Percentiles rank a stretch among this genome's conserved stretches.
phyloP scores from a whole-genome alignment of 805 yeast genomes.

The Candida incommunis region DNA sequence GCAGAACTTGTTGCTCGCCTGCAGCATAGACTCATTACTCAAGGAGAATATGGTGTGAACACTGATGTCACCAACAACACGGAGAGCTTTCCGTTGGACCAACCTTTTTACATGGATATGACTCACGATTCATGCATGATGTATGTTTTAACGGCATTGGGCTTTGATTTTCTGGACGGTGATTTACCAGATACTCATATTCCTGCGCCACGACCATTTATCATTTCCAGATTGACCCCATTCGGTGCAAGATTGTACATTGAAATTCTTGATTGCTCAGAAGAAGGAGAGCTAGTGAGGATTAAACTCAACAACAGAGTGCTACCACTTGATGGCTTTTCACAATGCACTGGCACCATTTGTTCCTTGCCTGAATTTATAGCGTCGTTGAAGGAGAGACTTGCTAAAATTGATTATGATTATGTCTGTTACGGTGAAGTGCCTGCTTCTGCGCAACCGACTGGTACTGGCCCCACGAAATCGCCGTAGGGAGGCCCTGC shows the following conservation, averaged over 20 bases:
- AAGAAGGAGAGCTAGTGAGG: slow-evolving; percentile 17
- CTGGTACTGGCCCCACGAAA: too few species aligned
- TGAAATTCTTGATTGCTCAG: slow-evolving; percentile 24
- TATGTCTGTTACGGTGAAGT: slow-evolving; percentile 15
- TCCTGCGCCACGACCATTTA: slow-evolving; percentile 25
- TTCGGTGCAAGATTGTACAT: slow-evolving; percentile 27
- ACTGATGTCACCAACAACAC: slow-evolving; percentile 21
- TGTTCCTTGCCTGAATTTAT: slow-evolving; percentile 19
- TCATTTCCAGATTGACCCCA: slow-evolving; percentile 26
- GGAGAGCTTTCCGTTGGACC: slow-evolving; percentile 27
- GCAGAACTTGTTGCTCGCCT: slow-evolving; percentile 28
- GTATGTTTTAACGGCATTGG: slow-evolving; percentile 49
- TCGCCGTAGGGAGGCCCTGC: too few species aligned
- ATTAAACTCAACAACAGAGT: slow-evolving; percentile 24
- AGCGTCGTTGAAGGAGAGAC: slow-evolving; percentile 15
- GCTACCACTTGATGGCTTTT: slow-evolving; percentile 23
- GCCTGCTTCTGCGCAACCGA: too few species aligned
- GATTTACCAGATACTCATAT: slow-evolving; percentile 33
- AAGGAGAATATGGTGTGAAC: slow-evolving; percentile 33
- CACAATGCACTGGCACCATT: background rate
- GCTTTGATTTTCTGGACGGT: slow-evolving; percentile 28
- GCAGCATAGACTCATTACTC: slow-evolving; percentile 34
- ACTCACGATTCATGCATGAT: slow-evolving; percentile 62
- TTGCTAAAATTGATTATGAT: slow-evolving; percentile 16
- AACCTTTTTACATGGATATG: slow-evolving; percentile 50